Conservation (phyloP, 495 filamentous ascomycete genomes). For the Aspergillus avenaceus region DNA sequence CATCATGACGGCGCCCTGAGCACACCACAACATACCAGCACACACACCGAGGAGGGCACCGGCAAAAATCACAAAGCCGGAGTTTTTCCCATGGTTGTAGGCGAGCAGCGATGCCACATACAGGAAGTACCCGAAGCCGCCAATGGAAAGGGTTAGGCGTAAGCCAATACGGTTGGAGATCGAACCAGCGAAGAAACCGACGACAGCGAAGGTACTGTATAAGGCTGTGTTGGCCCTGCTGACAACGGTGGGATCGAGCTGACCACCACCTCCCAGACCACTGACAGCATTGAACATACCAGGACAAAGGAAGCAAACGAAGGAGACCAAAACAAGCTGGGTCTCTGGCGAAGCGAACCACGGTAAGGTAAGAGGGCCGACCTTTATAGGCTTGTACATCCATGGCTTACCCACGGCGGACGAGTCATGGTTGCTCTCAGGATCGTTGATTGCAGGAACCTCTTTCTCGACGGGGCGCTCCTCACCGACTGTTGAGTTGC, state of each 20-base stretch:
- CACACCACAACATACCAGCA: constrained; percentile 85
- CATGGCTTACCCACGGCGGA: constrained; percentile 41
- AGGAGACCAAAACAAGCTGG: constrained; percentile 70
- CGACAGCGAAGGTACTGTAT: constrained; percentile 80
- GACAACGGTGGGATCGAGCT: constrained; percentile 54
- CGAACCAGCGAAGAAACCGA: constrained; percentile 83
- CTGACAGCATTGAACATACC: constrained; percentile 80
- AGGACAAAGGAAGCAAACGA: constrained; percentile 88
- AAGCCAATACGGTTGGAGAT: constrained; percentile 75
- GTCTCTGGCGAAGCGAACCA: constrained; percentile 75
- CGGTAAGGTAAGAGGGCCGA: constrained; percentile 51
- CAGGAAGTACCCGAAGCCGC: constrained; percentile 82
- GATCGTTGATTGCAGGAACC: constrained; percentile 17
- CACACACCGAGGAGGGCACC: constrained; percentile 64
- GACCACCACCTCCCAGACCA: constrained; percentile 72
- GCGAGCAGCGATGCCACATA: constrained; percentile 75
- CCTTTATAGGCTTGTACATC: constrained; percentile 64
- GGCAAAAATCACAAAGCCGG: constrained; percentile 54
- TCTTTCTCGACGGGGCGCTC: constrained; percentile 15
- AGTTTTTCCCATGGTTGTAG: constrained; percentile 74
- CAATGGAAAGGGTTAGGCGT: constrained; percentile 66
- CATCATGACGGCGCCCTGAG: constrained; percentile 95
- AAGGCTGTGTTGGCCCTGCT: constrained; percentile 69
- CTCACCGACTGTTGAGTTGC: constrained; percentile 4
- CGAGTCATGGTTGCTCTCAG: constrained; percentile 25